Evolutionary conservation across 108 stramenopile species (phyloP).

Genomic region (Phaeodactylum tricornutum): DNA sequence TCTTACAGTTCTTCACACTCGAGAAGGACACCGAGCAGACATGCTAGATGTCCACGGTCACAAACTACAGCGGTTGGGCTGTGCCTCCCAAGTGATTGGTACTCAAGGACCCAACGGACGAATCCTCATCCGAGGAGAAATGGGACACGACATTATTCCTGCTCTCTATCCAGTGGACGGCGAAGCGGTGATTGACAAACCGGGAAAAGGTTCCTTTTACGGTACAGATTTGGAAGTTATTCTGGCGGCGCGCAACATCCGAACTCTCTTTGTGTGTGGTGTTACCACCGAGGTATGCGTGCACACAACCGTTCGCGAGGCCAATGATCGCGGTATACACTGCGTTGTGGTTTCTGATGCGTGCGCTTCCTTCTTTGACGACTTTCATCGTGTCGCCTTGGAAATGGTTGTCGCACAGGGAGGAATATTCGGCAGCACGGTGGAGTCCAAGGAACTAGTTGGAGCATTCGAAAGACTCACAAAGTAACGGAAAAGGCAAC

Average conservation of each 20-base stretch:
- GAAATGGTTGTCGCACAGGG: slow-evolving; percentile 59
- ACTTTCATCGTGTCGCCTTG: slow-evolving; percentile 47
- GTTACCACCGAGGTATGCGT: slow-evolving; percentile 79
- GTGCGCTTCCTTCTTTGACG: slow-evolving; percentile 56
- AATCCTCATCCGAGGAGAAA: slow-evolving; percentile 46
- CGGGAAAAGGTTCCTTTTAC: slow-evolving; percentile 68
- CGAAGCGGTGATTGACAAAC: slow-evolving; percentile 58
- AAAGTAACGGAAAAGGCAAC: too few relatives aligned
- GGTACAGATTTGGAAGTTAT: slow-evolving; percentile 55
- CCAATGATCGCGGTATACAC: slow-evolving; percentile 54
- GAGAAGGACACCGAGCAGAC: slow-evolving; percentile 46
- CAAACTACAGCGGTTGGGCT: slow-evolving; percentile 11
- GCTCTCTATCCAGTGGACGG: slow-evolving; percentile 32
- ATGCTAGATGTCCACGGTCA: slow-evolving; percentile 23
- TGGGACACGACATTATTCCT: slow-evolving; percentile 50
- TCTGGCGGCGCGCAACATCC: slow-evolving; percentile 22
- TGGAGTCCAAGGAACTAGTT: slow-evolving; percentile 20
- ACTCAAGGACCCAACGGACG: slow-evolving; percentile 27
- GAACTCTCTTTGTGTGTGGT: slow-evolving; percentile 50
- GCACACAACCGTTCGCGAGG: slow-evolving; percentile 67
- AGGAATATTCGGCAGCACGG: slow-evolving; percentile 51
- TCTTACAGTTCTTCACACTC: slow-evolving; percentile 50
- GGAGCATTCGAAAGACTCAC: too few relatives aligned
- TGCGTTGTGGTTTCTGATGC: slow-evolving; percentile 55
- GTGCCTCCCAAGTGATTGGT: slow-evolving; percentile 19